A percentile compares a stretch with the other conserved stretches of the same genome.
Conservation (phyloP, 768 basidiomycete genomes). For the Plicaturopsis crispa region DNA sequence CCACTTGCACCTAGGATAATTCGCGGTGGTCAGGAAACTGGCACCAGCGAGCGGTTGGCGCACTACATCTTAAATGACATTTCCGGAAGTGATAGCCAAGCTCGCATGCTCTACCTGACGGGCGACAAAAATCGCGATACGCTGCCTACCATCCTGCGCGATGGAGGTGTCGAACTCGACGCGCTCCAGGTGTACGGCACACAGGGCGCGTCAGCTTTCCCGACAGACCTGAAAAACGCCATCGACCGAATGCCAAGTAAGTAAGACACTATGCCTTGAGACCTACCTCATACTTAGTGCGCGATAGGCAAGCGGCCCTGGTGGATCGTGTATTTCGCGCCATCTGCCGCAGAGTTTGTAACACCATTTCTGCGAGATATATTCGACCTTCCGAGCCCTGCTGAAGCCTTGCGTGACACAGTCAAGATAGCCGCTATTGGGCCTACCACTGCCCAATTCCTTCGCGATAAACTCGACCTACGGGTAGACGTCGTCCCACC, state of each 20-base stretch:
- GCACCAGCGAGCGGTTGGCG: conserved; percentile 63
- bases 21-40: conserved; percentile 42
- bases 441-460: conserved; percentile 49
- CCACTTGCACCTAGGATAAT: conserved; percentile 23
- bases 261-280: conserved; percentile 4
- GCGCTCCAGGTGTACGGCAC: conserved; percentile 68
- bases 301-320: conserved; percentile 18
- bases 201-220: conserved; percentile 43
- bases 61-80: conserved; percentile 46
- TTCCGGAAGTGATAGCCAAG: conserved; percentile 3
- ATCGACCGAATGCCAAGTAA: conserved; percentile 20
- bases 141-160: conserved; percentile 40
- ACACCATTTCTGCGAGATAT: conserved; percentile 38
- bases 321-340: conserved; percentile 77
- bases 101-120: conserved; percentile 61
- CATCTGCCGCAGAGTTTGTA: conserved; percentile 57
- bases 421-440: conserved; percentile 57
- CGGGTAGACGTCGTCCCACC: conserved; percentile 46
- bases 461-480: conserved; percentile 37
- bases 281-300: conserved; percentile 1
- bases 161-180: conserved; percentile 36
- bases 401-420: conserved; percentile 1
- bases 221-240: conserved; percentile 28
- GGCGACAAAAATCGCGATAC: conserved; percentile 85
- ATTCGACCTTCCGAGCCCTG: conserved; percentile 30